A percentile compares a stretch with the other conserved stretches of the same genome.
Conservation (phyloP, 768 basidiomycete species). For the Dentipellis fragilis region DNA sequence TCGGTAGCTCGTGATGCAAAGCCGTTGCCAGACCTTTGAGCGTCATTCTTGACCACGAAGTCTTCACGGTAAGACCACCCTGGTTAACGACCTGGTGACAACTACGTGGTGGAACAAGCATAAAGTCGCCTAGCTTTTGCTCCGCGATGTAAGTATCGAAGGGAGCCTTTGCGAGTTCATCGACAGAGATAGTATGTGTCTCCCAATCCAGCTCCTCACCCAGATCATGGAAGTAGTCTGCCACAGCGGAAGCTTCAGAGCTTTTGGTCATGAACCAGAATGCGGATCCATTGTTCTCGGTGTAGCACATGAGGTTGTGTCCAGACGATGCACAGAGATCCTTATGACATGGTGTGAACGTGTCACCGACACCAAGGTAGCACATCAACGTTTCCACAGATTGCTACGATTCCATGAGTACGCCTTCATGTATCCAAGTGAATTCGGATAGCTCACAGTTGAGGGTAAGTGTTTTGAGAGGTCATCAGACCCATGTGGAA, state of each 20-base stretch:
- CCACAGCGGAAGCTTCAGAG: slow-evolving; percentile 41
- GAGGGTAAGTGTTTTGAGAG: slow-evolving; percentile 46
- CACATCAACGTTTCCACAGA: slow-evolving; percentile 76
- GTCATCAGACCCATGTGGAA: slow-evolving; percentile 47
- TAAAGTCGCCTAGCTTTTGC: slow-evolving; percentile 68
- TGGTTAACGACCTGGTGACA: slow-evolving; percentile 80
- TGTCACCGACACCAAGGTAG: slow-evolving; percentile 74
- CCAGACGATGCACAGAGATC: slow-evolving; percentile 79
- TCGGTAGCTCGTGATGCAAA: slow-evolving; percentile 62
- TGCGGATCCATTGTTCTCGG: slow-evolving; percentile 60
- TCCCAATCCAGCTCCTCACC: slow-evolving; percentile 65
- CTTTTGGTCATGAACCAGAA: slow-evolving; percentile 84
- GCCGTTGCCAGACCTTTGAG: slow-evolving; percentile 47
- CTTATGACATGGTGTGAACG: slow-evolving; percentile 79
- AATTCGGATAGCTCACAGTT: slow-evolving; percentile 28
- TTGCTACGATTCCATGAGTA: slow-evolving; percentile 26
- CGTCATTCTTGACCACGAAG: slow-evolving; percentile 84
- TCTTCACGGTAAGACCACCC: slow-evolving; percentile 76
- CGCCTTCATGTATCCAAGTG: slow-evolving; percentile 6
- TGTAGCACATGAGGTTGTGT: slow-evolving; percentile 81
- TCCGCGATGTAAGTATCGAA: slow-evolving; percentile 63
- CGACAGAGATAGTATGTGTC: slow-evolving; percentile 48
- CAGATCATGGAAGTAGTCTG: slow-evolving; percentile 48
- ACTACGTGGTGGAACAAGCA: slow-evolving; percentile 71
- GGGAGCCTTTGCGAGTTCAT: slow-evolving; percentile 54